phyloP scores from a whole-genome alignment of 2,329 filamentous ascomycete species.

The Verticillium alfalfae region DNA sequence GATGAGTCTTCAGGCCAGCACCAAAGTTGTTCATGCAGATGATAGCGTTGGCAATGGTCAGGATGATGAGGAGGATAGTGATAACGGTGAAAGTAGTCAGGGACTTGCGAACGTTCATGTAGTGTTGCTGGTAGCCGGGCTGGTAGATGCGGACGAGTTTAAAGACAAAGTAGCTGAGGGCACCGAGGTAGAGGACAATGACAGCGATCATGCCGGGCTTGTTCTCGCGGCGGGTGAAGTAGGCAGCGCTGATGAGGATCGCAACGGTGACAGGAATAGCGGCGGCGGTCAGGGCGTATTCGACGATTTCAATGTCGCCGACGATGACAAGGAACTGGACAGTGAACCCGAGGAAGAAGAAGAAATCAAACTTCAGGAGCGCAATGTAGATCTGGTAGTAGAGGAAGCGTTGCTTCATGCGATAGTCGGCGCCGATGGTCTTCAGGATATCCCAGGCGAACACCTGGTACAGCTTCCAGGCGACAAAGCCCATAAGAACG shows the following conservation, averaged over 20 bases:
- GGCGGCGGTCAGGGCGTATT: slow-evolving; percentile 81
- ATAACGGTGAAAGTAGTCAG: slow-evolving; percentile 92
- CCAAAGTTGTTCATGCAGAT: slow-evolving; percentile 89
- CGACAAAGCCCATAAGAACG: slow-evolving; percentile 65
- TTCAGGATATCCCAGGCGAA: slow-evolving; percentile 99
- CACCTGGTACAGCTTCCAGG: slow-evolving; percentile 96
- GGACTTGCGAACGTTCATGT: slow-evolving; percentile 74
- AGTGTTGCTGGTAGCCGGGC: slow-evolving; percentile 50
- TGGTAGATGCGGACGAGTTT: slow-evolving; percentile 96
- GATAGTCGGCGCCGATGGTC: slow-evolving; percentile 93
- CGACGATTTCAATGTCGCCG: slow-evolving; percentile 59
- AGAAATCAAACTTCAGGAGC: slow-evolving; percentile 97
- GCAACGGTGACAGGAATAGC: slow-evolving; percentile 88
- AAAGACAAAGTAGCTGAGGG: slow-evolving; percentile 93
- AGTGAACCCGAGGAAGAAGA: slow-evolving; percentile 99
- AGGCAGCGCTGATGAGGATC: slow-evolving; percentile 80
- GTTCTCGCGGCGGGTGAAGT: slow-evolving; percentile 79
- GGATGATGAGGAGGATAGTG: slow-evolving; percentile 80
- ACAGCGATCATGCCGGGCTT: slow-evolving; percentile 69
- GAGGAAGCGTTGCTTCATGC: slow-evolving; percentile 94
- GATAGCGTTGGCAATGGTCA: slow-evolving; percentile 82
- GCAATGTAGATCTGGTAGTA: slow-evolving; percentile 99
- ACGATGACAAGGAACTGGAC: slow-evolving; percentile 97
- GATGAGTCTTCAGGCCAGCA: slow-evolving; percentile 81
- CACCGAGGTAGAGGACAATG: slow-evolving; percentile 83